phyloP scores from a whole-genome alignment of 768 basidiomycete genomes.

The Mycena capillaripes region DNA sequence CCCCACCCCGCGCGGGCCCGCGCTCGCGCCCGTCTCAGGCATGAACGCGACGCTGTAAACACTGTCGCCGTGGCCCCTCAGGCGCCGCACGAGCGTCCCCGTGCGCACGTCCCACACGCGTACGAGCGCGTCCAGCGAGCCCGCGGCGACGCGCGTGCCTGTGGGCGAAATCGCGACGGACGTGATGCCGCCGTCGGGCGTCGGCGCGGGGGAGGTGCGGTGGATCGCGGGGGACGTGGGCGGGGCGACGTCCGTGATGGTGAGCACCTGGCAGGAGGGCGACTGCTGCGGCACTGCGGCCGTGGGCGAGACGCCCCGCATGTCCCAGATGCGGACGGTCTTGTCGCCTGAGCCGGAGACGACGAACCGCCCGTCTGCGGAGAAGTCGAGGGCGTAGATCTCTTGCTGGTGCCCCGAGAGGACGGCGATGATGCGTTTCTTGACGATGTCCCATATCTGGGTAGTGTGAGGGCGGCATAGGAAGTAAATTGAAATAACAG shows the following conservation, averaged over 20 bases:
- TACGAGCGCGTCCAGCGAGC: slow-evolving; percentile 73
- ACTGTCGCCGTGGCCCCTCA: slow-evolving; percentile 74
- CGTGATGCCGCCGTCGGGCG: slow-evolving; percentile 66
- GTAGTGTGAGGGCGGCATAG: not conserved
- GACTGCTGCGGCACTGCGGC: slow-evolving; percentile 51
- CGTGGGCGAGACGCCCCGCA: slow-evolving; percentile 35
- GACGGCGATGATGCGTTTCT: slow-evolving; percentile 74
- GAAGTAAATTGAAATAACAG: slow-evolving; percentile 43
- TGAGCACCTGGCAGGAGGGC: slow-evolving; percentile 61
- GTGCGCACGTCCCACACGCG: slow-evolving; percentile 77
- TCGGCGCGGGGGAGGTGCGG: slow-evolving; percentile 33
- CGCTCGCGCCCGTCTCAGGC: slow-evolving; percentile 65
- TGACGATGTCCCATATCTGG: slow-evolving; percentile 86
- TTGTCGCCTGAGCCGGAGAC: slow-evolving; percentile 81
- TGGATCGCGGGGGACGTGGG: slow-evolving; percentile 48
- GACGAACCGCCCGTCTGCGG: slow-evolving; percentile 77
- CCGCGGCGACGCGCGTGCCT: slow-evolving; percentile 65
- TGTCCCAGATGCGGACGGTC: slow-evolving; percentile 46
- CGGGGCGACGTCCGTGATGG: slow-evolving; percentile 29
- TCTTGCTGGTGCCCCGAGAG: slow-evolving; percentile 86
- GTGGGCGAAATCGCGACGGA: slow-evolving; percentile 76
- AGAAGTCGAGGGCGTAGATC: slow-evolving; percentile 88
- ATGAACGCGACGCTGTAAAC: slow-evolving; percentile 83
- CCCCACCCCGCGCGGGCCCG: slow-evolving; percentile 54
- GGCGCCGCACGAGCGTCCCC: slow-evolving; percentile 68